Evolutionary conservation across 2,329 filamentous ascomycete genomes (phyloP).

Genomic region (Magnaporthiopsis incrustans): DNA sequence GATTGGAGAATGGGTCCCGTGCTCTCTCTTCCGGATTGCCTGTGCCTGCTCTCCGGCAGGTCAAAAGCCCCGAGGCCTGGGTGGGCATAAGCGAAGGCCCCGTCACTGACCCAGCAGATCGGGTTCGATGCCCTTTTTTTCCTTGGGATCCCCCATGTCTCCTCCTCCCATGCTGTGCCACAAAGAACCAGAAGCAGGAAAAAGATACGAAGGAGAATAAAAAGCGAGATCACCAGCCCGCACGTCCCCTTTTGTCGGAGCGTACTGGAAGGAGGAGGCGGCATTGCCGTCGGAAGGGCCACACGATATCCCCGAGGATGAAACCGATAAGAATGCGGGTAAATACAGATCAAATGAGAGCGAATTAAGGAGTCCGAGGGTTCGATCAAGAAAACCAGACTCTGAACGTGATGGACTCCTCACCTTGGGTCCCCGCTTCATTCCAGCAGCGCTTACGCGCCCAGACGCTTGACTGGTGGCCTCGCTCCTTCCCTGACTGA

Average conservation of each 20-base stretch:
- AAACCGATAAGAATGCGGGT: neutral
- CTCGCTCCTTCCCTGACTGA: neutral
- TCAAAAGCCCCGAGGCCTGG: neutral
- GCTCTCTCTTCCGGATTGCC: neutral
- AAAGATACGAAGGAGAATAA: neutral
- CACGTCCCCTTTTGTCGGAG: neutral
- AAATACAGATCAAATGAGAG: neutral
- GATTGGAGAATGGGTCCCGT: neutral
- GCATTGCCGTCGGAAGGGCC: neutral
- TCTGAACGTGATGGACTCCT: neutral
- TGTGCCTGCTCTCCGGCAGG: neutral
- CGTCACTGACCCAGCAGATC: neutral
- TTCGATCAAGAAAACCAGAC: neutral
- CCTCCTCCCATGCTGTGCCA: neutral
- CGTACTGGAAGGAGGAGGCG: neutral
- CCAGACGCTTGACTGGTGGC: neutral
- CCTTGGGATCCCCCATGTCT: neutral
- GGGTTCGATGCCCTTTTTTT: neutral
- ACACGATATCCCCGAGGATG: neutral
- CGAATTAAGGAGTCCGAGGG: neutral
- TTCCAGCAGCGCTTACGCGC: neutral
- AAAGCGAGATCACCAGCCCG: too few relatives aligned
- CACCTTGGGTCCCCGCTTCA: neutral
- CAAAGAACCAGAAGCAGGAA: neutral
- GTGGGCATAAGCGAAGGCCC: neutral